phyloP scores from a whole-genome alignment of 441 rosid species.

The Cnidoscolus chayamansa region DNA sequence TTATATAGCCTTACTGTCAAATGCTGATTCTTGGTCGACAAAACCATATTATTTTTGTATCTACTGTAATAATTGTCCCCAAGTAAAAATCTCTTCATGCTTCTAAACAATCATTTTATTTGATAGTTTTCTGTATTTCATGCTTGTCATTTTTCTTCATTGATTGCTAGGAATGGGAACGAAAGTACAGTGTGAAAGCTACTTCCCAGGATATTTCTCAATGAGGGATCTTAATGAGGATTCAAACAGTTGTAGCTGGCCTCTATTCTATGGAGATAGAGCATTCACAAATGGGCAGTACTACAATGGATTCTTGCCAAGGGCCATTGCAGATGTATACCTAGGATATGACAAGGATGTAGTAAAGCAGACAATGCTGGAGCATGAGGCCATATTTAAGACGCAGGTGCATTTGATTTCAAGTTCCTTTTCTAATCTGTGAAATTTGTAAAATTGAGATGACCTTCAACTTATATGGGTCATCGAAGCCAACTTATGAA shows the following conservation, averaged over 20 bases:
- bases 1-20: too few relatives aligned
- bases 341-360: constrained; percentile 53
- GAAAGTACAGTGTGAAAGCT: constrained; percentile 71
- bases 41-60: too few relatives aligned
- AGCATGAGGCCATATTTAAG: constrained; percentile 86
- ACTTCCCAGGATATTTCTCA: constrained; percentile 57
- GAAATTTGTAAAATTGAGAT: constrained; percentile 3
- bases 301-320: constrained; percentile 51
- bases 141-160: constrained; percentile 12
- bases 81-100: too few relatives aligned
- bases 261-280: constrained; percentile 52
- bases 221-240: constrained; percentile 90
- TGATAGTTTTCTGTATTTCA: constrained; percentile 9
- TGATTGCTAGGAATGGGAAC: constrained; percentile 77
- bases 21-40: too few relatives aligned
- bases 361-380: constrained; percentile 74
- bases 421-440: constrained; percentile 7
- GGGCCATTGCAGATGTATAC: constrained; percentile 46
- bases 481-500: constrained; percentile 1
- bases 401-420: constrained; percentile 55
- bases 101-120: neutral
- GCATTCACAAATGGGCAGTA: constrained; percentile 52
- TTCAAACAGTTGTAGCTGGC: constrained; percentile 75
- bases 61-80: too few relatives aligned
- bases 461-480: neutral